phyloP scores from a whole-genome alignment of 257 asterid species.

The Nicotiana sylvestris region DNA sequence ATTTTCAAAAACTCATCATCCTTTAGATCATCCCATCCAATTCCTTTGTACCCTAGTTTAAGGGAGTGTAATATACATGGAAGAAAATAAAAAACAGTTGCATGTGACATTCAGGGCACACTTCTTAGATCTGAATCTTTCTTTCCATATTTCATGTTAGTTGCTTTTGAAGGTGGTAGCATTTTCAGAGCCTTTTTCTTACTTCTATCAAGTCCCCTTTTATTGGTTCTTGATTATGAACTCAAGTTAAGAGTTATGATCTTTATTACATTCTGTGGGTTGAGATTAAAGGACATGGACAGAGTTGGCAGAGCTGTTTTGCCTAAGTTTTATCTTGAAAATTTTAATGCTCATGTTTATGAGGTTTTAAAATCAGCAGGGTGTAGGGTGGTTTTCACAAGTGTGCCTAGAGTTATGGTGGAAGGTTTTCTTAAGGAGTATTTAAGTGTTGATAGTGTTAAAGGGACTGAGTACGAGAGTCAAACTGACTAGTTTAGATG shows the following conservation, averaged over 20 bases:
- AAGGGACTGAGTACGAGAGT: slow-evolving; percentile 40
- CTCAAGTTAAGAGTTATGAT: slow-evolving; percentile 53
- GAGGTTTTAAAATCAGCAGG: slow-evolving; percentile 50
- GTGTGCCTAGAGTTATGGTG: slow-evolving; percentile 79
- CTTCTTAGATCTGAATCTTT: slow-evolving; percentile 50
- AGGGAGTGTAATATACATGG: slow-evolving; percentile 28
- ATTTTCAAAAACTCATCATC: slow-evolving; percentile 29
- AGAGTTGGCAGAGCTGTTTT: slow-evolving; percentile 63
- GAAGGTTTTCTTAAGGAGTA: slow-evolving; percentile 72
- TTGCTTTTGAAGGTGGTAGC: slow-evolving; percentile 86
- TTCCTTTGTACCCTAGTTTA: slow-evolving; percentile 32
- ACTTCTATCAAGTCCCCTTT: slow-evolving; percentile 52
- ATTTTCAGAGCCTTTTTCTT: slow-evolving; percentile 61
- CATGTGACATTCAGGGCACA: slow-evolving; percentile 55
- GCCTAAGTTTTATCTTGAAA: slow-evolving; percentile 78
- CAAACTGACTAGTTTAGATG: no score
- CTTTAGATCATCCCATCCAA: slow-evolving; percentile 20
- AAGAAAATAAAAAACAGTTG: slow-evolving; percentile 41
- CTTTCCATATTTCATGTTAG: slow-evolving; percentile 91
- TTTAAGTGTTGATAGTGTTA: slow-evolving; percentile 47
- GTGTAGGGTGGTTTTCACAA: slow-evolving; percentile 37
- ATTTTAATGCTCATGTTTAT: slow-evolving; percentile 42
- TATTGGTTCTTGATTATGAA: slow-evolving; percentile 36
- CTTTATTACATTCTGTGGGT: slow-evolving; percentile 74
- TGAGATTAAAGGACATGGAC: slow-evolving; percentile 46